phyloP scores from a whole-genome alignment of 164 flowering plant genomes.

The Berberis vulgaris region DNA sequence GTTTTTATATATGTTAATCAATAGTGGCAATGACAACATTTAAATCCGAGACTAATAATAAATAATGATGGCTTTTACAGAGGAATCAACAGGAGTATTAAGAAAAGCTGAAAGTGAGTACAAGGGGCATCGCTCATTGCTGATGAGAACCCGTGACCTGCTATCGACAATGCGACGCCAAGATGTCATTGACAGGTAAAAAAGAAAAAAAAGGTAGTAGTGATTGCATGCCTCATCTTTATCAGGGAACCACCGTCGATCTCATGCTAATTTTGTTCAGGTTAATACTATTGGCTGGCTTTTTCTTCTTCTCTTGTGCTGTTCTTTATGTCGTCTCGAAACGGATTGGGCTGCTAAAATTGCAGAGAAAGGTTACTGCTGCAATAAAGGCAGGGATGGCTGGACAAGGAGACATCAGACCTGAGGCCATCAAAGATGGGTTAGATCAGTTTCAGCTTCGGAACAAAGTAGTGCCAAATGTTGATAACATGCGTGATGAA shows the following conservation, averaged over 20 bases:
- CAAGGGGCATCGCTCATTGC: slow-evolving; percentile 80
- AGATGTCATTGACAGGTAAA: slow-evolving; percentile 78
- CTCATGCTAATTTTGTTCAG: slow-evolving; percentile 27
- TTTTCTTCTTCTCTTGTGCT: slow-evolving; percentile 58
- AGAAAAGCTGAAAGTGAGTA: slow-evolving; percentile 86
- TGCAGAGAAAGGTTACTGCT: slow-evolving; percentile 59
- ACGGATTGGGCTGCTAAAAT: slow-evolving; percentile 64
- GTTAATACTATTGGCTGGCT: slow-evolving; percentile 51
- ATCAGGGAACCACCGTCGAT: neutral
- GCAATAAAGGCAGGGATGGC: slow-evolving; percentile 59
- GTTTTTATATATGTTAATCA: too few species aligned
- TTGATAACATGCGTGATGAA: slow-evolving; percentile 31
- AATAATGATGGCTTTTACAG: slow-evolving; percentile 24
- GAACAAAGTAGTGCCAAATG: slow-evolving; percentile 24
- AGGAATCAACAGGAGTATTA: slow-evolving; percentile 73
- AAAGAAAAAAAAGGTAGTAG: slow-evolving; percentile 3
- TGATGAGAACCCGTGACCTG: slow-evolving; percentile 71
- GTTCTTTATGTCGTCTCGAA: slow-evolving; percentile 87
- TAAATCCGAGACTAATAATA: neutral
- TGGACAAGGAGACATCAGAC: slow-evolving; percentile 24
- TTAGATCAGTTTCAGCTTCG: slow-evolving; percentile 21
- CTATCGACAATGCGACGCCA: slow-evolving; percentile 88
- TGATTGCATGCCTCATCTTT: neutral
- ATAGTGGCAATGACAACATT: too few species aligned
- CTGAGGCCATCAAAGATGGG: slow-evolving; percentile 26